Evolutionary conservation across 352 stramenopile species (phyloP).

Genomic region (Phytophthora pseudosyringae): DNA sequence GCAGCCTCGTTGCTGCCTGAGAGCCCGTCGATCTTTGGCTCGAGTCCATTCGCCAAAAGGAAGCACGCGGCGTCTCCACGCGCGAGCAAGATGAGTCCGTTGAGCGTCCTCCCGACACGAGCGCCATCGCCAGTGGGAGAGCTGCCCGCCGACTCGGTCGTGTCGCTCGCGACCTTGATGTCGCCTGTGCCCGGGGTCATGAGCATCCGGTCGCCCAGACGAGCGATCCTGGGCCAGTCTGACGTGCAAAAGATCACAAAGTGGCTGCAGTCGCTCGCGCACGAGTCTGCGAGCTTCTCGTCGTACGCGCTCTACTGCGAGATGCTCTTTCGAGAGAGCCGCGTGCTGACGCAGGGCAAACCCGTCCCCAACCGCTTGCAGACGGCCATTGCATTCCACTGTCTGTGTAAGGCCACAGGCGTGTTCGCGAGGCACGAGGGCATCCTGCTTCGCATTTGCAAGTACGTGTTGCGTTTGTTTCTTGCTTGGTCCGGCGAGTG

Average conservation of each 20-base stretch:
- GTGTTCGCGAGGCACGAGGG: conserved; percentile 70
- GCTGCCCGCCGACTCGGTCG: conserved; percentile 35
- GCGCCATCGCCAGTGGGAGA: conserved; percentile 45
- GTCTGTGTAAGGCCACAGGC: conserved; percentile 62
- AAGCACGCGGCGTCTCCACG: conserved; percentile 23
- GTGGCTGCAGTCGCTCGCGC: conserved; percentile 64
- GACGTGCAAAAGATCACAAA: conserved; percentile 70
- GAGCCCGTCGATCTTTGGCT: conserved; percentile 1
- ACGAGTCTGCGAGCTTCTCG: conserved; percentile 48
- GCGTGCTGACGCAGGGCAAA: conserved; percentile 67
- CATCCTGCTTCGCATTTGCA: conserved; percentile 64
- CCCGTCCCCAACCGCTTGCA: conserved; percentile 69
- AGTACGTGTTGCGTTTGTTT: conserved; percentile 27
- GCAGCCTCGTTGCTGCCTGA: neutral
- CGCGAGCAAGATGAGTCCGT: conserved; percentile 23
- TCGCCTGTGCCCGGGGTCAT: conserved; percentile 5
- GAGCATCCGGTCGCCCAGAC: conserved; percentile 20
- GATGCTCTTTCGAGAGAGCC: conserved; percentile 73
- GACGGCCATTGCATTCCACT: conserved; percentile 80
- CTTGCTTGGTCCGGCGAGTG: neutral
- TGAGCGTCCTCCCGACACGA: conserved; percentile 19
- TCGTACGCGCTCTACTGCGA: conserved; percentile 83
- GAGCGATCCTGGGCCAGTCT: conserved; percentile 43
- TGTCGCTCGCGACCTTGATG: conserved; percentile 15
- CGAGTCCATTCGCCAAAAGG: conserved; percentile 20